Evolutionary conservation across 257 asterid species (phyloP).

Genomic region (Salvia miltiorrhiza): DNA sequence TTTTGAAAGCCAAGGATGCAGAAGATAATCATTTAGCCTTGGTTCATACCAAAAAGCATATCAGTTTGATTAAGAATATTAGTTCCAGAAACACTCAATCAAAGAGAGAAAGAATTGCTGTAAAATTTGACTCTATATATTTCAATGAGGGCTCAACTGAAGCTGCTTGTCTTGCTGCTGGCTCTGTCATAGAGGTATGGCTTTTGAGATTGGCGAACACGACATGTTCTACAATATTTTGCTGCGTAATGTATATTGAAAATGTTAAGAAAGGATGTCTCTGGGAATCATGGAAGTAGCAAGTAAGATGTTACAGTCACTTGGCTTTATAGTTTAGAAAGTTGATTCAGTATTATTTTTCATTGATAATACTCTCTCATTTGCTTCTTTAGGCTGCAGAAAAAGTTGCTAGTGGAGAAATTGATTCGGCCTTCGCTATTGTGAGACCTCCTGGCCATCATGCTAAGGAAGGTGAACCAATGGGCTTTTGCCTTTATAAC

Average conservation of each 20-base stretch:
- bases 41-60: constrained; percentile 70
- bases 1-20: constrained; percentile 67
- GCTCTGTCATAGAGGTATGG: constrained; percentile 82
- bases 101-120: constrained; percentile 43
- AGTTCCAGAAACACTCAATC: constrained; percentile 44
- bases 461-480: constrained; percentile 77
- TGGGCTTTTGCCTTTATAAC: constrained; percentile 95
- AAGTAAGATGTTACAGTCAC: too few relatives aligned
- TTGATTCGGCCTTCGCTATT: constrained; percentile 85
- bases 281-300: too few relatives aligned
- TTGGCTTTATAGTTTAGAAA: too few relatives aligned
- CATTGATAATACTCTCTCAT: too few relatives aligned
- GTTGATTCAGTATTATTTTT: too few relatives aligned
- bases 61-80: constrained; percentile 58
- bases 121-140: constrained; percentile 69
- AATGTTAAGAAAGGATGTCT: too few relatives aligned
- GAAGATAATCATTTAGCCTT: constrained; percentile 60
- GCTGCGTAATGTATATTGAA: neutral
- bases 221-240: neutral
- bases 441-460: constrained; percentile 99
- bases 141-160: constrained; percentile 86
- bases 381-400: constrained; percentile 58
- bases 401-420: constrained; percentile 80
- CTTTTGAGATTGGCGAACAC: neutral
- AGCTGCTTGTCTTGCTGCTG: constrained; percentile 93